Evolutionary conservation across 2,329 filamentous ascomycete genomes (phyloP), one percentile per base, ranked within the genome.

Genomic region (Phialophora verrucosa): DNA sequence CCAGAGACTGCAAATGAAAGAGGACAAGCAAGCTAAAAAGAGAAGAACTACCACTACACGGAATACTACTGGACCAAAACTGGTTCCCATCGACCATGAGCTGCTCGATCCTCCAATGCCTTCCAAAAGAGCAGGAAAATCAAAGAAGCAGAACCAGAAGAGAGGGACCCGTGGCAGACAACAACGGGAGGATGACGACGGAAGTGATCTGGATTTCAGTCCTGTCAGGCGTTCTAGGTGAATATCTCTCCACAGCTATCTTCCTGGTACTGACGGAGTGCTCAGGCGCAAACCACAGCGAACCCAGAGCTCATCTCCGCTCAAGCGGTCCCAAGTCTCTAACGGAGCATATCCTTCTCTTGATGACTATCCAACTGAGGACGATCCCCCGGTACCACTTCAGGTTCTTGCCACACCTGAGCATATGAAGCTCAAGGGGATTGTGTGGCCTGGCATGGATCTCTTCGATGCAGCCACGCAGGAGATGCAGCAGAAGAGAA

Each of bases 1-100:
- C 91, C 3, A 94, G 67, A 86, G 94, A 27, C 88, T 96, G 83
- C 86, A 84, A 58, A 84, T 88, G 65, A 96, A 95, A 76, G 89
- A 93, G 74, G 83, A 85, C 74, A 92, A 88, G 76, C 87, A 87
- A 72, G 77, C 81, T 14, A 64, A 54, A 42, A 70, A 66, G 38
- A 70, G 61, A 56, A 63, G 57, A 51, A 55, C 31, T 38, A 55
- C 68, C 17, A 51, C 27, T n/a, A 55, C 47, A 31, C 62, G 63
- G 56, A 63, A 66, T 47, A 58, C 60, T n/a, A 59, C 51, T 47
- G 54, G 58, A 23, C 38, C 60, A 14, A 59, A 64, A 27, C 63
- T 25, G 12, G 38, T 44, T 5, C 27, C 63, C 20, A 31, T 29
- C 31, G 58, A 49, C 29, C 27, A 59, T 27, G 35, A 53, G n/a